Base-by-base conservation (phyloP, 305 asterid genomes). In the Fraxinus albicans region DNA sequence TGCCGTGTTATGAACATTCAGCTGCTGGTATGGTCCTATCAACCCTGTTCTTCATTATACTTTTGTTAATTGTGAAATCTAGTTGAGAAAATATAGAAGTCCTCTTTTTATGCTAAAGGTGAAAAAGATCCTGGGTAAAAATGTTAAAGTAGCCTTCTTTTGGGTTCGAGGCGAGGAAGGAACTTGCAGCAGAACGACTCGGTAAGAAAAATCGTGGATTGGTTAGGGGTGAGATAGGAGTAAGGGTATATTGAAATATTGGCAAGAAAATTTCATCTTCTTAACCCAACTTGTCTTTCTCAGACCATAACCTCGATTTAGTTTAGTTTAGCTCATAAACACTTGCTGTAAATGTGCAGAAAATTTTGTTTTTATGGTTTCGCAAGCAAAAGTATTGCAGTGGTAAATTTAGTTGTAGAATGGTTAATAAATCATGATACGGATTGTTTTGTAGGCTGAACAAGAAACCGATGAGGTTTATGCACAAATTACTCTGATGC, bases 381-480 rank as follows among this genome's bases (percentile, higher is more conserved):
- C 17, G 23, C 74, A 80, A 42, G 31, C 27, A 65, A 38, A 25
- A 27, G 29, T 60, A 10, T 1, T 79, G 27, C 13, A 47, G 17
- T 73, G 82, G 79, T 82, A 58, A 35, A 83, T 47, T 83, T 33
- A 79, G 50, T 81, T 47, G 55, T 80, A 13, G 38, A 29, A 40
- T 21, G 80, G 74, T 47, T 40, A 79, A 60, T 81, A 69, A 86
- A 77, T 79, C 34, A 33, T 15, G 35, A 58, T 29, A 58, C 29
- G 73, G 83, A 72, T 19, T 13, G 10, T 42, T 83, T 34, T 85
- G 85, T 79, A 93, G 98, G 98, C 96, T 85, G 97, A 92, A 82
- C 89, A 83, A 79, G 96, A 93, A 76, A 89, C 89, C 25, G 96
- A 92, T 82, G 97, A 92, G 86, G 96, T 93, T 75, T 93, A 92